A percentile compares a stretch with the other conserved stretches of the same genome.
phyloP scores from a whole-genome alignment of 257 asterid genomes.

The Schizonepeta tenuifolia region DNA sequence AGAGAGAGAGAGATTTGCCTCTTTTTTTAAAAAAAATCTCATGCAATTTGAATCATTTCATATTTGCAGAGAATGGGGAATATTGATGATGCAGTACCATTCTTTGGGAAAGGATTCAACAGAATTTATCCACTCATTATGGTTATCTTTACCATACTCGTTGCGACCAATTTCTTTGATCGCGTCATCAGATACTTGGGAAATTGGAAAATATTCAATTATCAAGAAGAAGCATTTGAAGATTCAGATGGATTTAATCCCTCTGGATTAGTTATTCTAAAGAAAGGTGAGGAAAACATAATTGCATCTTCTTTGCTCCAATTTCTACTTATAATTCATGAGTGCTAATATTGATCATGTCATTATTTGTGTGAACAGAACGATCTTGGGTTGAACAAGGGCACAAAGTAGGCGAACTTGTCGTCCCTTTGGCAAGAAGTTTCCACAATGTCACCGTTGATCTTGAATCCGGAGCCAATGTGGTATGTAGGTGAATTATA shows the following conservation, averaged over 20 bases:
- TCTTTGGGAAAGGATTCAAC: conserved; percentile 81
- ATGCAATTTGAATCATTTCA: conserved; percentile 10
- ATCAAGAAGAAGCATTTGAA: conserved; percentile 59
- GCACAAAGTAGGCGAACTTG: conserved; percentile 73
- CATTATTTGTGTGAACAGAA: conserved; percentile 43
- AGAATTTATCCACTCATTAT: conserved; percentile 77
- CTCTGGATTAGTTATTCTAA: conserved; percentile 68
- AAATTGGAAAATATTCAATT: conserved; percentile 74
- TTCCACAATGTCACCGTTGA: conserved; percentile 57
- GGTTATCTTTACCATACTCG: conserved; percentile 70
- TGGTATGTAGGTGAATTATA: conserved; percentile 38
- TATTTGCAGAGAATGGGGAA: conserved; percentile 83
- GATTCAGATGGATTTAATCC: conserved; percentile 72
- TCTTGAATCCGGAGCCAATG: conserved; percentile 52
- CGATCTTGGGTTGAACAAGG: conserved; percentile 77
- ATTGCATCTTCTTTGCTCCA: conserved; percentile 3
- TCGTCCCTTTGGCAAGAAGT: conserved; percentile 79
- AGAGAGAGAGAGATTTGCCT: no score
- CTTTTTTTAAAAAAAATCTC: no score
- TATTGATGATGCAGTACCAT: conserved; percentile 84
- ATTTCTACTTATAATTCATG: conserved; percentile 21
- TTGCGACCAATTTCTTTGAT: conserved; percentile 69
- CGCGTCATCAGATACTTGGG: conserved; percentile 59
- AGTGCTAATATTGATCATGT: background rate
- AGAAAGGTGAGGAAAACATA: conserved; percentile 51